phyloP scores from a whole-genome alignment of 164 flowering plant species.

The Warburgia ugandensis region DNA sequence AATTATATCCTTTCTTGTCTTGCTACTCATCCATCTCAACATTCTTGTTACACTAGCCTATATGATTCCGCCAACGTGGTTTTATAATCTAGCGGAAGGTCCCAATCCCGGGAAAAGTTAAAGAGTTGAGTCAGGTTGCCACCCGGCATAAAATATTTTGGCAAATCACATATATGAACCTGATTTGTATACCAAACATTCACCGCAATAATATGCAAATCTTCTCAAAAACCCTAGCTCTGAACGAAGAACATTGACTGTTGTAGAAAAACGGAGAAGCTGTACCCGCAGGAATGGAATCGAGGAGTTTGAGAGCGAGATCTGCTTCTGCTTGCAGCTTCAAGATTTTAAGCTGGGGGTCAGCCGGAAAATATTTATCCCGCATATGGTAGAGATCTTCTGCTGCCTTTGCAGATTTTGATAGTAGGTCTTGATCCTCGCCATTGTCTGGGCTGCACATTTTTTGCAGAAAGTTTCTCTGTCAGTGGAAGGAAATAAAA shows the following conservation, averaged over 20 bases:
- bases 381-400: constrained; percentile 53
- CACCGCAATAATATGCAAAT: neutral
- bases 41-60: too few relatives aligned
- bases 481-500: too few relatives aligned
- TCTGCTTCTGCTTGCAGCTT: constrained; percentile 35
- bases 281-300: constrained; percentile 60
- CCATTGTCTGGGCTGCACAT: constrained; percentile 15
- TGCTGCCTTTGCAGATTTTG: constrained; percentile 30
- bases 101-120: neutral
- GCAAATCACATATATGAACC: too few relatives aligned
- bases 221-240: neutral
- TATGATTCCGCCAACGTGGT: neutral
- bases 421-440: constrained; percentile 25
- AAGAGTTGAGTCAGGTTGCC: neutral
- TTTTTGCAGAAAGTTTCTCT: neutral
- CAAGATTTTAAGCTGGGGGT: constrained; percentile 48
- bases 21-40: too few relatives aligned
- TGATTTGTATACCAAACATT: neutral
- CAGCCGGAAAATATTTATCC: constrained; percentile 56
- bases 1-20: too few relatives aligned
- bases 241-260: neutral
- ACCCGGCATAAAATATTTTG: neutral
- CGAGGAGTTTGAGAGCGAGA: constrained; percentile 57
- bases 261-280: neutral
- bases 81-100: neutral